Evolutionary conservation across 345 rosid species (phyloP), one percentile per base, ranked within the genome.

Genomic region (Angophora floribunda): DNA sequence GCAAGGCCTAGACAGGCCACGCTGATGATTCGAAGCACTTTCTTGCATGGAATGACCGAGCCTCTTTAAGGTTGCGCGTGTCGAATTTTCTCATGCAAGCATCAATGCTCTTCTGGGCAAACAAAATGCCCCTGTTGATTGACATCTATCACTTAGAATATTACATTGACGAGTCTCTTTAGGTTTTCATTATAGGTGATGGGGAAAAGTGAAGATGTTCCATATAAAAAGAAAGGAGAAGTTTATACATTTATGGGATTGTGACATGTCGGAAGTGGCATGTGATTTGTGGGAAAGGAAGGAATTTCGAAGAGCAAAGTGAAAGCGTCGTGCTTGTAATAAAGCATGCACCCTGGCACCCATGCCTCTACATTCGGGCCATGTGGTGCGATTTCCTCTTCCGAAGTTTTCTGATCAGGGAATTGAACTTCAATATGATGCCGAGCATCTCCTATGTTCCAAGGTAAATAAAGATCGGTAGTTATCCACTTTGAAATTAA

Each of bases 21-120:
- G 10, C 3, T 2, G 1, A 65, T 0, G 10, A 65, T 65, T 67
- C 13, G 3, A 32, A 67, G 22, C 3, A 67, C 30, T 67, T 67
- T 3, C 17, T 15, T 1, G 1, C 21, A 2, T 2, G 3, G 9
- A 7, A 9, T 65, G 4, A 1, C 11, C 36, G 9, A 65, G 21
- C 3, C 78, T 65, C 44, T 6, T 44, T 30, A 30, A 30, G 30
- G 78, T 30, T 14, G 44, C 6, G 6, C 3, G 4, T 10, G 0
- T 1, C 17, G 5, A 65, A 21, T 65, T 30, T 15, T 15, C 19
- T 2, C 0, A 30, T n/a, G 8, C 7, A 19, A 67, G 75, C 44
- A 22, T 21, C 22, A 55, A 1, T 22, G 61, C 22, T 36, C 75
- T 65, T 65, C 11, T 7, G 8, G 4, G 10, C 78, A 65, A 65